Evolutionary conservation across 2,329 filamentous ascomycete species (phyloP).

Genomic region (Raffaelea deltoideospora): DNA sequence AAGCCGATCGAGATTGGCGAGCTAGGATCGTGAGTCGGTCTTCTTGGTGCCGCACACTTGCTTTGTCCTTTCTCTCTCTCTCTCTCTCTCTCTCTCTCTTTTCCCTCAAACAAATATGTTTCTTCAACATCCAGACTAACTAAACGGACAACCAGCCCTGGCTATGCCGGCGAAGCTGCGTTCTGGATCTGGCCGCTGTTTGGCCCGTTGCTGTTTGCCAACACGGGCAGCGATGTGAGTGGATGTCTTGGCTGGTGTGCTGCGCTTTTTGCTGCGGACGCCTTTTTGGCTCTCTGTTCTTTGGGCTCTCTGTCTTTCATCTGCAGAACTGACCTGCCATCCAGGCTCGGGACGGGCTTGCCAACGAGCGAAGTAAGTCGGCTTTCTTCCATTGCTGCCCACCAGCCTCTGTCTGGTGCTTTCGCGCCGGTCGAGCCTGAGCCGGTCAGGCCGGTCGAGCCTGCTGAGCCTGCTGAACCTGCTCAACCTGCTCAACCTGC

Average conservation of each 20-base stretch:
- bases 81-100: neutral
- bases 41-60: neutral
- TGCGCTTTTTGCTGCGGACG: too few relatives aligned
- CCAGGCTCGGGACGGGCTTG: constrained; percentile 51
- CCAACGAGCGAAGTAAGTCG: constrained; percentile 53
- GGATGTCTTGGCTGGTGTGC: too few relatives aligned
- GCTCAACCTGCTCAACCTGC: neutral
- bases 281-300: neutral
- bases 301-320: neutral
- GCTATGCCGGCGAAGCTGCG: constrained; percentile 17
- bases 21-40: constrained; percentile 16
- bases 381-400: neutral
- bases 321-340: constrained; percentile 9
- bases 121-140: too few relatives aligned
- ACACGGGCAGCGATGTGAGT: constrained; percentile 52
- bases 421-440: too few relatives aligned
- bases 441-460: too few relatives aligned
- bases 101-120: too few relatives aligned
- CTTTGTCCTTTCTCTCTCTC: neutral
- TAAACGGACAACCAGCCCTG: neutral
- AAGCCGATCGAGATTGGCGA: constrained; percentile 30
- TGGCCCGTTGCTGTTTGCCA: constrained; percentile 57
- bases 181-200: constrained; percentile 50
- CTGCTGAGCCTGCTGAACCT: too few relatives aligned
- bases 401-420: too few relatives aligned